Evolutionary conservation across 768 basidiomycete genomes (phyloP).

Genomic region (Lactarius evosmus): DNA sequence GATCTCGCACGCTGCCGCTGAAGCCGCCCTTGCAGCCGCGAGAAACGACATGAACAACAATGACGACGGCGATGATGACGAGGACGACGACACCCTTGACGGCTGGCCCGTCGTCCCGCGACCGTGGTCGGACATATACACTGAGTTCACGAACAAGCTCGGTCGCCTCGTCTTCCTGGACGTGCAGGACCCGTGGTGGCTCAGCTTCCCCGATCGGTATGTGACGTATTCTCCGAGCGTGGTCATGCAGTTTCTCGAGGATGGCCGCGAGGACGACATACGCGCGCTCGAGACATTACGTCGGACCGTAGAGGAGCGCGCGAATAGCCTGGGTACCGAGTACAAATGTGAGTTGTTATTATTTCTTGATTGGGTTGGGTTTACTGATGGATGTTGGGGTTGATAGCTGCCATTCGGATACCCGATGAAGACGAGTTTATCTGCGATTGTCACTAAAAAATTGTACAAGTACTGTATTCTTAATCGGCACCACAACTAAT

Average conservation of each 20-base stretch:
- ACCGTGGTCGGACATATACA: conserved; percentile 17
- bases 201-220: conserved; percentile 19
- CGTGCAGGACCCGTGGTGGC: conserved; percentile 20
- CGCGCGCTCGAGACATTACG: neutral
- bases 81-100: neutral
- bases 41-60: no score
- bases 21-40: neutral
- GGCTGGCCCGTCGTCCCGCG: conserved; percentile 15
- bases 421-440: conserved; percentile 20
- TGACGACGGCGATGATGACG: neutral
- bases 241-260: conserved; percentile 18
- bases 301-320: neutral
- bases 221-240: conserved; percentile 9
- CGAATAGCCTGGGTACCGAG: neutral
- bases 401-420: conserved; percentile 8
- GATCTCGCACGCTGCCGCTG: neutral
- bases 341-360: conserved; percentile 17
- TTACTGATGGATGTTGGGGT: conserved; percentile 3
- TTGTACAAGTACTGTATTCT: neutral
- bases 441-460: conserved; percentile 22
- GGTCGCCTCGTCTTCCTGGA: conserved; percentile 14
- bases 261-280: conserved; percentile 12
- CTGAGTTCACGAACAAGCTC: conserved; percentile 7
- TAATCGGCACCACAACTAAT: neutral
- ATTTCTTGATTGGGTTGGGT: neutral